A percentile compares a stretch with the other conserved stretches of the same genome.
Evolutionary conservation across 352 stramenopile species (phyloP).

Genomic region (Pythium aristosporum): DNA sequence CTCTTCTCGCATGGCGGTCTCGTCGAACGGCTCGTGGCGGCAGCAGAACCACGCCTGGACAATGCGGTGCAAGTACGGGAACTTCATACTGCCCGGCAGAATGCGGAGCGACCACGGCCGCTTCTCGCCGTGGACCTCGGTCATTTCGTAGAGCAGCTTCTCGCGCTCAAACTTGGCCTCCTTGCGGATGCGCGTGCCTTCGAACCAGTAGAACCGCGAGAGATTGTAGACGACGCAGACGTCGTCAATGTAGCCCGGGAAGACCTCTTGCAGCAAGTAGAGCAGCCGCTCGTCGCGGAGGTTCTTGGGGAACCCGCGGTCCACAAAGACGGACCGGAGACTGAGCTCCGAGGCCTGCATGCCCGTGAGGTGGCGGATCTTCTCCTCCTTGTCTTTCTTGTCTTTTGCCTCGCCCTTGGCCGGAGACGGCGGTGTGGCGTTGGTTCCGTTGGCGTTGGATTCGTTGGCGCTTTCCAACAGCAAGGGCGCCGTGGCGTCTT

Average conservation of each 20-base stretch:
- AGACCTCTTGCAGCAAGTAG: slow-evolving; percentile 78
- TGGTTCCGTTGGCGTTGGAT: not conserved
- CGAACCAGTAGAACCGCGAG: slow-evolving; percentile 62
- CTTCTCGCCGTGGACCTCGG: slow-evolving; percentile 31
- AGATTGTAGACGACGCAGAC: slow-evolving; percentile 84
- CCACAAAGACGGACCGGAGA: slow-evolving; percentile 74
- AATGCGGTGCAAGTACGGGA: slow-evolving; percentile 56
- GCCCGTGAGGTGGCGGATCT: slow-evolving; percentile 59
- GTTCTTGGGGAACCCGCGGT: slow-evolving; percentile 70
- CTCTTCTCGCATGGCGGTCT: slow-evolving; percentile 37
- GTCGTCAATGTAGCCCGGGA: slow-evolving; percentile 78
- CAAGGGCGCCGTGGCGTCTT: slow-evolving; percentile 12
- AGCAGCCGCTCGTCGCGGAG: slow-evolving; percentile 75
- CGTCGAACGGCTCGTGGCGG: slow-evolving; percentile 44
- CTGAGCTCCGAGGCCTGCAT: slow-evolving; percentile 82
- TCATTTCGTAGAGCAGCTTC: slow-evolving; percentile 50
- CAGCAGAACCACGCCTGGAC: slow-evolving; percentile 50
- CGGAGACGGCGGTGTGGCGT: not conserved
- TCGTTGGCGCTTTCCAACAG: not conserved
- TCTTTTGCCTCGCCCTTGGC: not conserved
- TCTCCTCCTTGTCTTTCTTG: slow-evolving; percentile 11
- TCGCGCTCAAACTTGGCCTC: slow-evolving; percentile 61
- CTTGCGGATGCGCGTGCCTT: slow-evolving; percentile 46
- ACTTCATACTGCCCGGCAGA: slow-evolving; percentile 67
- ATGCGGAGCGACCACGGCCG: slow-evolving; percentile 67